These are phyloP conservation scores for Stachybotrys echinatus DNA, from an alignment of 2,329 filamentous ascomycete species.

Conservation along the genomic window DNA sequence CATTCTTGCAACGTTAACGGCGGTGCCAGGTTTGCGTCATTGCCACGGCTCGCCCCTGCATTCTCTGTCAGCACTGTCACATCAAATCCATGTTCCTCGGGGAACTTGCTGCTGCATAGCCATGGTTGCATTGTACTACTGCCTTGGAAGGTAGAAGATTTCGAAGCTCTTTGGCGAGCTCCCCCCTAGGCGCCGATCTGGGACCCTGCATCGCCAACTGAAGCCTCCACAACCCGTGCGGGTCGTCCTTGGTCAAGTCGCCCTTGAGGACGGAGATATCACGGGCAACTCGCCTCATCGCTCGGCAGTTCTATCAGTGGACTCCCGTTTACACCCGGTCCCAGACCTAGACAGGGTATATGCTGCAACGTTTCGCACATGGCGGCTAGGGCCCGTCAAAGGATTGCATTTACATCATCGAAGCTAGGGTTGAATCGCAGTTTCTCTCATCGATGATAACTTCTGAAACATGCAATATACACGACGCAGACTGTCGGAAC, in stretches of 20 bases:
- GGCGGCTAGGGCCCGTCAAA: too few species aligned
- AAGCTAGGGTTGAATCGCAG: too few species aligned
- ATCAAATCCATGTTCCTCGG: neutral
- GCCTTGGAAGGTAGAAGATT: constrained; percentile 1
- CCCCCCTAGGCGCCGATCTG: constrained; percentile 6
- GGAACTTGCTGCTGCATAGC: constrained; percentile 3
- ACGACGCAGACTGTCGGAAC: too few species aligned
- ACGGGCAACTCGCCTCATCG: constrained; percentile 7
- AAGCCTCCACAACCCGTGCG: constrained; percentile 24
- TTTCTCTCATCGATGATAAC: too few species aligned
- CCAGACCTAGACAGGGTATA: too few species aligned
- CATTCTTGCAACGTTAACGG: too few species aligned
- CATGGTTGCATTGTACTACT: constrained; percentile 5
- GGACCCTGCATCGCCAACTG: constrained; percentile 24
- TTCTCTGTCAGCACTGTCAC: neutral
- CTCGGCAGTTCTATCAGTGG: constrained; percentile 22
- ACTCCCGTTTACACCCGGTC: too few species aligned
- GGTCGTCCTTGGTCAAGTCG: constrained; percentile 20
- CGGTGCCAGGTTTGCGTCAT: neutral
- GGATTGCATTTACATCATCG: too few species aligned
- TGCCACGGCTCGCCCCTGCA: neutral
- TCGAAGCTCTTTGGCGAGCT: constrained; percentile 6
- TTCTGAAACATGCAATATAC: too few species aligned
- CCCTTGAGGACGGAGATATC: constrained; percentile 11
- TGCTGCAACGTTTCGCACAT: too few species aligned